Evolutionary conservation across 169 alveolate genomes (phyloP).

Genomic region (Cytauxzoon felis): DNA sequence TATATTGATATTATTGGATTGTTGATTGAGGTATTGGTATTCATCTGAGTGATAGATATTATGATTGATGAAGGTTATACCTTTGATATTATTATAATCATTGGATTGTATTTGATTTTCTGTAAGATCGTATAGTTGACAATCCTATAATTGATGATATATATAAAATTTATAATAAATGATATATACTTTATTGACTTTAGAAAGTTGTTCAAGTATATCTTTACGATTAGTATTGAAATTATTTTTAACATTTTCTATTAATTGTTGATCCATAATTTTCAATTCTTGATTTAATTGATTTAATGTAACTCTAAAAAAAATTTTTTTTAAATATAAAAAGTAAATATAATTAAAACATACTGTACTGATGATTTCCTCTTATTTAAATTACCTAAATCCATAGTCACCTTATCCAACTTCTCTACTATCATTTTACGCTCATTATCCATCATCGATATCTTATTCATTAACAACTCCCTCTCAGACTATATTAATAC

Average conservation of each 20-base stretch:
- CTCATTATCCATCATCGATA: too few relatives aligned
- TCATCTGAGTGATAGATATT: conserved; percentile 7
- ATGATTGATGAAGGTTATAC: not conserved
- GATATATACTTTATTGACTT: not conserved
- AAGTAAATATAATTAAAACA: too few relatives aligned
- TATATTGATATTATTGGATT: conserved; percentile 15
- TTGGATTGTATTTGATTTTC: too few relatives aligned
- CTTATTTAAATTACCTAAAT: too few relatives aligned
- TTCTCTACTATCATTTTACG: too few relatives aligned
- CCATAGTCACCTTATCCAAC: too few relatives aligned
- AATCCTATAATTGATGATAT: conserved; percentile 26
- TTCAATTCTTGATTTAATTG: not conserved
- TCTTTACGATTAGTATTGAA: not conserved
- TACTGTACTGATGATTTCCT: too few relatives aligned
- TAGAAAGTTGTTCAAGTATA: conserved; percentile 11
- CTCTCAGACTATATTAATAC: too few relatives aligned
- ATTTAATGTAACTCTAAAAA: not conserved
- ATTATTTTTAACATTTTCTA: not conserved
- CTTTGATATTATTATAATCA: conserved; percentile 2
- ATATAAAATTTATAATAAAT: too few relatives aligned
- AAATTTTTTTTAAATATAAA: not conserved
- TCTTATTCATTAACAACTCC: too few relatives aligned
- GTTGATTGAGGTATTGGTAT: conserved; percentile 7
- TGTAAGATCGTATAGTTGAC: conserved; percentile 3
- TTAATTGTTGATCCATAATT: not conserved